These are phyloP conservation scores for Pseudocercospora eumusae DNA, from an alignment of 2,329 filamentous ascomycete genomes.

Conservation along the genomic window DNA sequence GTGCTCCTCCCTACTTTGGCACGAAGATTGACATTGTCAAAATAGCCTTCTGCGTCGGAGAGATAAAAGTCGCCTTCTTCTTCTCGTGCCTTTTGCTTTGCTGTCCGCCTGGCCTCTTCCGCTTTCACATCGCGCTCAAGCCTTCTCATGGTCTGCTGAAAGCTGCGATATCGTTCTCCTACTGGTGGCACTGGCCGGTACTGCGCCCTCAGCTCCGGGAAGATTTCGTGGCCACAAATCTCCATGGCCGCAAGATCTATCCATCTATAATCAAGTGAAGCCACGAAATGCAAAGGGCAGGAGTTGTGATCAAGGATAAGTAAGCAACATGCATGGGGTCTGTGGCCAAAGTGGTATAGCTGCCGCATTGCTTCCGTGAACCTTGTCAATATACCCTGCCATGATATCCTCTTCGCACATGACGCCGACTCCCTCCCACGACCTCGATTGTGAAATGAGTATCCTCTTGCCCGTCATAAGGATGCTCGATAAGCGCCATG, in stretches of 20 bases:
- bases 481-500: too few species aligned
- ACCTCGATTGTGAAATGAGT: too few species aligned
- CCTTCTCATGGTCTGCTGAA: neutral
- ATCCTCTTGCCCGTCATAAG: too few species aligned
- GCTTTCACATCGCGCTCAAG: neutral
- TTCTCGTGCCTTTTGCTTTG: neutral
- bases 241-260: too few species aligned
- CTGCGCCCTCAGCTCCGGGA: neutral
- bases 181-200: neutral
- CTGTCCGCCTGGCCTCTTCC: neutral
- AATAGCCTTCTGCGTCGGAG: neutral
- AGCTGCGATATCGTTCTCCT: neutral
- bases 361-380: neutral
- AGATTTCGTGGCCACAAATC: neutral
- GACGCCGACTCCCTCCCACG: too few species aligned
- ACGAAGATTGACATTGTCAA: neutral
- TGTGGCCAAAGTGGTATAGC: too few species aligned
- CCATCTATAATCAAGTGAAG: too few species aligned
- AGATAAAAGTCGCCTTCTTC: neutral
- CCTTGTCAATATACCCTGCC: too few species aligned
- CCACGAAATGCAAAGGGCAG: neutral
- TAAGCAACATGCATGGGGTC: too few species aligned
- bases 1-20: neutral
- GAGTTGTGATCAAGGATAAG: too few species aligned
- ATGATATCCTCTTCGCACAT: too few species aligned